A percentile compares a stretch with the other conserved stretches of the same genome.
phyloP scores from a whole-genome alignment of 179 eudicot species.

The Camellia oleifera region DNA sequence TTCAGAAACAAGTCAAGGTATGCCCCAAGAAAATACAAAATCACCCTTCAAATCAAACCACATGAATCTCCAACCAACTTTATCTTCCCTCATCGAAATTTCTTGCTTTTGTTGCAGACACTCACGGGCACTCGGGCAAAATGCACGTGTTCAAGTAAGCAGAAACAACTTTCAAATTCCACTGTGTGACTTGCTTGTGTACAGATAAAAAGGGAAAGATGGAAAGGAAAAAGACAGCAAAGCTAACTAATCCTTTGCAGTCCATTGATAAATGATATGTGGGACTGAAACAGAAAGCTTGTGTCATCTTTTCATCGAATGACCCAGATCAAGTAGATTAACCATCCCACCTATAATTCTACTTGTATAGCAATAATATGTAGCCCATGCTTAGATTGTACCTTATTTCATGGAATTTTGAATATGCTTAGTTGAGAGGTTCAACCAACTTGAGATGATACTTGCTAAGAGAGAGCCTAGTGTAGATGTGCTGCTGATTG shows the following conservation, averaged over 20 bases:
- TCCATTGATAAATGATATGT: background rate
- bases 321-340: constrained; percentile 3
- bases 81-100: constrained; percentile 10
- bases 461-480: background rate
- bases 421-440: background rate
- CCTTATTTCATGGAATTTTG: constrained; percentile 1
- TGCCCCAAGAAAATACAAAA: background rate
- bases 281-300: constrained; percentile 11
- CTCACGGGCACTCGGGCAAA: constrained; percentile 51
- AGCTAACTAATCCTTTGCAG: constrained; percentile 10
- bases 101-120: constrained; percentile 35
- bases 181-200: constrained; percentile 16
- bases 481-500: background rate
- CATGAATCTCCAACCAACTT: constrained; percentile 5
- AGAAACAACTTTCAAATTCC: constrained; percentile 17
- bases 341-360: background rate
- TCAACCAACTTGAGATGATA: constrained; percentile 8
- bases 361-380: constrained; percentile 14
- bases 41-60: background rate
- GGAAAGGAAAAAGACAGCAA: constrained; percentile 12
- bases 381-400: constrained; percentile 11
- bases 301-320: background rate
- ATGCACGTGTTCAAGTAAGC: constrained; percentile 52
- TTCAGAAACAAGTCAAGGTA: constrained; percentile 75
- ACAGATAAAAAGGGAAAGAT: constrained; percentile 10